Evolutionary conservation across 2,329 filamentous ascomycete genomes (phyloP).

Genomic region (Tolypocladium sp.): DNA sequence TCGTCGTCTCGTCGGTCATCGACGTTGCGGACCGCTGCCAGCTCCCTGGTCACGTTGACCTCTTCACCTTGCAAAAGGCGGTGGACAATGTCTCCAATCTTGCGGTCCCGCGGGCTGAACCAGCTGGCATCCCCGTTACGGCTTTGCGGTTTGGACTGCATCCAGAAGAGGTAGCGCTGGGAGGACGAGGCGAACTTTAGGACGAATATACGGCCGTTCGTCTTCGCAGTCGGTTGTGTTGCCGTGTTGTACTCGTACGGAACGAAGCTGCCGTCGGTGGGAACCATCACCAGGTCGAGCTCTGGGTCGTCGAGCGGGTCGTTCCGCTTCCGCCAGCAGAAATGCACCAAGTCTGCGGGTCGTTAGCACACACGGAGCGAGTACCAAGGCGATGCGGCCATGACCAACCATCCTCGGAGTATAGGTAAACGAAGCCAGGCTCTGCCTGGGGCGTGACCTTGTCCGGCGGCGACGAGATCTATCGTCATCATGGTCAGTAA

Average conservation of each 20-base stretch:
- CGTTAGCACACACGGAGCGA: not conserved
- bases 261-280: constrained; percentile 76
- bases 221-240: constrained; percentile 50
- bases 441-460: constrained; percentile 66
- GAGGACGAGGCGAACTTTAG: constrained; percentile 92
- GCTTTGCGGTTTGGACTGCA: constrained; percentile 81
- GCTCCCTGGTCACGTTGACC: constrained; percentile 66
- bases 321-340: constrained; percentile 87
- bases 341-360: constrained; percentile 76
- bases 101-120: constrained; percentile 78
- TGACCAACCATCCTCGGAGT: constrained; percentile 70
- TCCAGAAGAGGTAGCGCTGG: constrained; percentile 88
- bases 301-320: constrained; percentile 64
- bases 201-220: constrained; percentile 83
- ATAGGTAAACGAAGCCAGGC: constrained; percentile 85
- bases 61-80: constrained; percentile 80
- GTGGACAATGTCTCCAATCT: constrained; percentile 83
- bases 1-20: constrained; percentile 48
- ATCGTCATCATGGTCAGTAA: constrained; percentile 9
- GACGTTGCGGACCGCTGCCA: constrained; percentile 51
- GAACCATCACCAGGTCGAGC: constrained; percentile 89
- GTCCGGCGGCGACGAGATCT: constrained; percentile 46
- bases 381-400: not conserved
- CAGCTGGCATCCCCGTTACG: constrained; percentile 59
- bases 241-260: constrained; percentile 60